Percentiles rank a stretch among this genome's conserved stretches.
Evolutionary conservation across 164 flowering plant species (phyloP).

Genomic region (Paratinospora sagittata): DNA sequence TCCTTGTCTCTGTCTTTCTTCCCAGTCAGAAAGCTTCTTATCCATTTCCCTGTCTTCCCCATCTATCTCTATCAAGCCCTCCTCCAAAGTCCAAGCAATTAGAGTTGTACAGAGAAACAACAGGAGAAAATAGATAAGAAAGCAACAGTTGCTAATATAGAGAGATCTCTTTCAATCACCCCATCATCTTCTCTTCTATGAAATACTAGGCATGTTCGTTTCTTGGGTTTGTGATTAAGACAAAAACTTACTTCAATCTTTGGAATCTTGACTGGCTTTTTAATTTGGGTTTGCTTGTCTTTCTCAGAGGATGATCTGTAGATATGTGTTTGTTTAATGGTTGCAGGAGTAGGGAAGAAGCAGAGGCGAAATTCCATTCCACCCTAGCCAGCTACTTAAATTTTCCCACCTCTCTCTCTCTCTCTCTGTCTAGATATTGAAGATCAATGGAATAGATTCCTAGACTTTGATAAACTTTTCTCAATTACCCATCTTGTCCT

Average conservation of each 20-base stretch:
- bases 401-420: slow-evolving; percentile 27
- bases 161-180: slow-evolving; percentile 9
- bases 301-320: slow-evolving; percentile 13
- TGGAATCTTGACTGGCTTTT: neutral
- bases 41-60: slow-evolving; percentile 76
- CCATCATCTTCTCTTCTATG: neutral
- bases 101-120: neutral
- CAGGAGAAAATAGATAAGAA: slow-evolving; percentile 1
- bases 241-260: neutral
- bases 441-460: slow-evolving; percentile 12
- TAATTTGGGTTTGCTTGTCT: neutral
- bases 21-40: slow-evolving; percentile 55
- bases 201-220: neutral
- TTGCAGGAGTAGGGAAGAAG: slow-evolving; percentile 7
- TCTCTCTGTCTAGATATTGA: neutral
- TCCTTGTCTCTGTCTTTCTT: slow-evolving; percentile 49
- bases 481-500: slow-evolving; percentile 13
- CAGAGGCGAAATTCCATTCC: slow-evolving; percentile 9
- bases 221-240: neutral
- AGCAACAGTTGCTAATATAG: slow-evolving; percentile 15
- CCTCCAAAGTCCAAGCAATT: slow-evolving; percentile 1
- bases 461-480: neutral
- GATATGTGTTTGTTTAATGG: slow-evolving; percentile 18
- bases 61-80: slow-evolving; percentile 33
- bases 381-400: slow-evolving; percentile 21